Evolutionary conservation across 2,329 filamentous ascomycete genomes (phyloP).

Genomic region (Fusarium haematococcum): DNA sequence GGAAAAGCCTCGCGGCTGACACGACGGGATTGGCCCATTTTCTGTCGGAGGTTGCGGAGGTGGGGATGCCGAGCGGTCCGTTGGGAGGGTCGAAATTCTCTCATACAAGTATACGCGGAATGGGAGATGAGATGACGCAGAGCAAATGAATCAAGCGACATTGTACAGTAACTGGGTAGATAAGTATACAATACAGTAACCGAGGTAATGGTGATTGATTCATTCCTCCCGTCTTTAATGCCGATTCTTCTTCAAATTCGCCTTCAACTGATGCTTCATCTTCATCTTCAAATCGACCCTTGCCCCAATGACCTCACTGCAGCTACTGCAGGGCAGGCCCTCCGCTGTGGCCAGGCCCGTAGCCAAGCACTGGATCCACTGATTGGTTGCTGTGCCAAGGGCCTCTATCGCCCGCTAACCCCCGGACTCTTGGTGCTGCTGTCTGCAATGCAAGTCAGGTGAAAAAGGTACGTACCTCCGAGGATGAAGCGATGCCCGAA

Average conservation of each 20-base stretch:
- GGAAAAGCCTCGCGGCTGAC: slow-evolving; percentile 41
- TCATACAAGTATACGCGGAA: slow-evolving; percentile 33
- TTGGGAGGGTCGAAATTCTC: slow-evolving; percentile 40
- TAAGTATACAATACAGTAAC: neutral
- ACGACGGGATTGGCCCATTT: slow-evolving; percentile 36
- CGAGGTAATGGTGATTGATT: neutral
- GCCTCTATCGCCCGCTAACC: slow-evolving; percentile 11
- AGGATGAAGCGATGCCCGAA: slow-evolving; percentile 38
- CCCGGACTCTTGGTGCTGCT: slow-evolving; percentile 18
- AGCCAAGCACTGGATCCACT: neutral
- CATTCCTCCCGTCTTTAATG: neutral
- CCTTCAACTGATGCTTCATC: neutral
- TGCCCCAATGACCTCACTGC: slow-evolving; percentile 43
- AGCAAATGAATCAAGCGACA: neutral
- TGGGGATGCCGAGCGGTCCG: slow-evolving; percentile 45
- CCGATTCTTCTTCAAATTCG: neutral
- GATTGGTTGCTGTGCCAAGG: slow-evolving; percentile 34
- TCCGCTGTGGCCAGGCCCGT: slow-evolving; percentile 3
- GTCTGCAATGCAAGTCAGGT: slow-evolving; percentile 15
- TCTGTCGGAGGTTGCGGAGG: slow-evolving; percentile 41
- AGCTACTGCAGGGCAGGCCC: neutral
- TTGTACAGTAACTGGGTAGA: neutral
- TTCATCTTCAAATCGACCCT: slow-evolving; percentile 2
- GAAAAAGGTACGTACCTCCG: slow-evolving; percentile 36
- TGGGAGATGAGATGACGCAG: slow-evolving; percentile 6